Conservation (phyloP, 2,329 filamentous ascomycete species). For the Pochonia chlamydosporia region DNA sequence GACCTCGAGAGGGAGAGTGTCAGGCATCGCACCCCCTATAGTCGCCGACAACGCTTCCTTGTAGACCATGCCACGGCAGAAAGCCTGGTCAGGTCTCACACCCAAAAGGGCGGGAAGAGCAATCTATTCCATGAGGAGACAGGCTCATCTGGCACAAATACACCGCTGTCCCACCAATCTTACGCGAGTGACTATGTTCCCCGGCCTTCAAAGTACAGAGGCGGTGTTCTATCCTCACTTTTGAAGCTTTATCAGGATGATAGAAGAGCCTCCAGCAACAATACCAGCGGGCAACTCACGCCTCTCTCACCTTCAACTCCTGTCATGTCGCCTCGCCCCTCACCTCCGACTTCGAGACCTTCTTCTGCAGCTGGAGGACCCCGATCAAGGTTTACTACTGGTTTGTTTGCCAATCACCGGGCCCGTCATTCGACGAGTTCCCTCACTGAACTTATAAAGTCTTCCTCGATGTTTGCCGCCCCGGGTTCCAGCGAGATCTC, state of each 20-base stretch:
- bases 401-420: slow-evolving; percentile 36
- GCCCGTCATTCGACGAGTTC: slow-evolving; percentile 37
- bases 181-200: slow-evolving; percentile 55
- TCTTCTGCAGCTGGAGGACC: slow-evolving; percentile 28
- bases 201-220: slow-evolving; percentile 61
- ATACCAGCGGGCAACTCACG: slow-evolving; percentile 35
- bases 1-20: slow-evolving; percentile 8
- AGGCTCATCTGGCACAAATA: slow-evolving; percentile 28
- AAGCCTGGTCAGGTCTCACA: slow-evolving; percentile 28
- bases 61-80: slow-evolving; percentile 23
- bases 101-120: slow-evolving; percentile 18
- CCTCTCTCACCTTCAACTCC: slow-evolving; percentile 33
- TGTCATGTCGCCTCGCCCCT: slow-evolving; percentile 34
- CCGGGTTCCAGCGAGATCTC: slow-evolving; percentile 39
- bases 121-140: slow-evolving; percentile 25
- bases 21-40: slow-evolving; percentile 18
- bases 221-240: slow-evolving; percentile 67
- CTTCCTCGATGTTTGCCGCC: slow-evolving; percentile 45
- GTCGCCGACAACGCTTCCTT: slow-evolving; percentile 16
- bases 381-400: slow-evolving; percentile 28
- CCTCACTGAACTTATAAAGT: slow-evolving; percentile 46
- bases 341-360: slow-evolving; percentile 34
- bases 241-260: slow-evolving; percentile 62
- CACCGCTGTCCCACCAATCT: slow-evolving; percentile 39
- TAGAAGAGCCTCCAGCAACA: slow-evolving; percentile 23